A percentile compares a stretch with the other conserved stretches of the same genome.
These are phyloP conservation scores for Fonsecaea pugnacius DNA, from an alignment of 2,329 filamentous ascomycete species.

Conservation along the genomic window DNA sequence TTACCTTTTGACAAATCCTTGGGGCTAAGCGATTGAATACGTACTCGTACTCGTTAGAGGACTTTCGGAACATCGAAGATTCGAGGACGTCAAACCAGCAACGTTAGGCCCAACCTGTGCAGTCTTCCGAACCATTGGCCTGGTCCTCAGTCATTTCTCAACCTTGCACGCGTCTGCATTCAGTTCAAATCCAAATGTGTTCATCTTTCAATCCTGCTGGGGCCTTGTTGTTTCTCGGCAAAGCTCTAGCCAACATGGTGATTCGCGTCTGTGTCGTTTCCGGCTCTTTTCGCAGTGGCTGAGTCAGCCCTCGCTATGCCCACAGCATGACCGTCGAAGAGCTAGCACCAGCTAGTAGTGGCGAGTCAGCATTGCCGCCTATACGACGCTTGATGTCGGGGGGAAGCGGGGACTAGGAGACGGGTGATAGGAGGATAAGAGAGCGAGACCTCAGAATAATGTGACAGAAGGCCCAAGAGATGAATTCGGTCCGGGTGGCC, in stretches of 20 bases:
- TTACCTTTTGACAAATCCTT: neutral
- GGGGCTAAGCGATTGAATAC: neutral
- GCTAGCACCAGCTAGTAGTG: neutral
- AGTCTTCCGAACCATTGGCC: neutral
- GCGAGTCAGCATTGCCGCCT: conserved; percentile 5
- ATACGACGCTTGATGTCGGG: conserved; percentile 1
- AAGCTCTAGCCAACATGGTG: neutral
- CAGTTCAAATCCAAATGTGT: neutral
- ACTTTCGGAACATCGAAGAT: neutral
- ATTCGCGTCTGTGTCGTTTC: neutral
- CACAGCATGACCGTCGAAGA: neutral
- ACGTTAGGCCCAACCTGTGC: neutral
- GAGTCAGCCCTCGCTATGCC: neutral
- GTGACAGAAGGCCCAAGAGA: neutral
- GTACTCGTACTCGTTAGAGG: neutral
- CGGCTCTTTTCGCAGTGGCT: neutral
- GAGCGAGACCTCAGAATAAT: neutral
- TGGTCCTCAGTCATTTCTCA: neutral
- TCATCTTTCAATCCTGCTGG: neutral
- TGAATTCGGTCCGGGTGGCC: neutral
- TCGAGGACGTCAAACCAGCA: neutral
- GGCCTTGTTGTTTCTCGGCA: neutral
- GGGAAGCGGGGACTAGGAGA: neutral
- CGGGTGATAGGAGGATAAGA: neutral
- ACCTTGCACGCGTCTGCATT: neutral